Evolutionary conservation across 495 filamentous ascomycete genomes (phyloP).

Genomic region (Elasticomyces elasticus): DNA sequence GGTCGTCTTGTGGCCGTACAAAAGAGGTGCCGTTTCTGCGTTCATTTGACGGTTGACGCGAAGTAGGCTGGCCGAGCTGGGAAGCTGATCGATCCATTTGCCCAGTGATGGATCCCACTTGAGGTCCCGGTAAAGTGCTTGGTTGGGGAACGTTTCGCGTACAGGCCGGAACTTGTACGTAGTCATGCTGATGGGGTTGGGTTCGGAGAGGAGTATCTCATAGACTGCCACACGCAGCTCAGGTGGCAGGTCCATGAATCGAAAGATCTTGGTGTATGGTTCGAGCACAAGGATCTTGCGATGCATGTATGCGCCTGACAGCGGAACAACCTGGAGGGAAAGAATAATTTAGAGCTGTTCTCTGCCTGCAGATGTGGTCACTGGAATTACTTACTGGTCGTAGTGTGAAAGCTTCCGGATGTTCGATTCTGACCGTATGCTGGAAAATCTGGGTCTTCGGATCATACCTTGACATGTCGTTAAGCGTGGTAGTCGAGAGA

Average conservation of each 20-base stretch:
- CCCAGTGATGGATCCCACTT: neutral
- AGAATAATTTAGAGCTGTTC: too few species aligned
- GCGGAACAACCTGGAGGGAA: too few species aligned
- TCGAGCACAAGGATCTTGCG: neutral
- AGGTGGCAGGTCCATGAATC: slow-evolving; percentile 10
- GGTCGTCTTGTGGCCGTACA: neutral
- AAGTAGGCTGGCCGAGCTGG: slow-evolving; percentile 1
- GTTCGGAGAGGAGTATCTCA: neutral
- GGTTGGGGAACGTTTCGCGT: neutral
- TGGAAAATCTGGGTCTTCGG: too few species aligned
- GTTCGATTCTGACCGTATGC: too few species aligned
- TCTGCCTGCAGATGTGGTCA: too few species aligned
- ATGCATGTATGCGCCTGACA: too few species aligned
- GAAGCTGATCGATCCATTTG: neutral
- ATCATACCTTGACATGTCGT: too few species aligned
- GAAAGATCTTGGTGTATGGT: neutral
- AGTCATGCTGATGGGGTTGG: neutral
- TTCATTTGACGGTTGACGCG: neutral
- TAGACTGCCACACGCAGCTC: slow-evolving; percentile 10
- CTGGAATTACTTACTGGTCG: too few species aligned
- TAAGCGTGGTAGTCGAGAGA: too few species aligned
- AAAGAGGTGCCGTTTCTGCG: neutral
- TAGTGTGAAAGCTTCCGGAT: too few species aligned
- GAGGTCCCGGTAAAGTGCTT: neutral
- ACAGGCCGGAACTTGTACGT: neutral